Evolutionary conservation across 805 yeast species (phyloP).

Genomic region (Clavispora fructus): DNA sequence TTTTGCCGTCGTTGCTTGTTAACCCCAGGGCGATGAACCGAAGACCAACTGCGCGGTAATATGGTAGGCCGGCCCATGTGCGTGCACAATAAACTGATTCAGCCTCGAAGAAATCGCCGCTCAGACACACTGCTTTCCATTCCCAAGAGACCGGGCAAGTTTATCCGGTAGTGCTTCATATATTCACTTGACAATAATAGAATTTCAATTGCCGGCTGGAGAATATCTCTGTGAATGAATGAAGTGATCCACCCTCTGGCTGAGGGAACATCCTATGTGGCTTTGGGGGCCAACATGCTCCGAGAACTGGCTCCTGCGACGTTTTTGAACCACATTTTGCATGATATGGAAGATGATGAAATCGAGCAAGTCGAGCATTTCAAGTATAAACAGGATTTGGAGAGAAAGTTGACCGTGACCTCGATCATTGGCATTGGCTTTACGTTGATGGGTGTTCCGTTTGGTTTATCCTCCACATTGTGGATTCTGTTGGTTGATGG

Average conservation of each 20-base stretch:
- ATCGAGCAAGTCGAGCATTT: constrained; percentile 63
- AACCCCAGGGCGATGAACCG: neutral
- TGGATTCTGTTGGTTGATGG: constrained; percentile 71
- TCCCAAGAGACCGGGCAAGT: neutral
- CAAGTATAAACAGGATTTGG: constrained; percentile 67
- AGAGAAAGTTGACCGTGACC: constrained; percentile 60
- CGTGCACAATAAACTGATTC: constrained; percentile 9
- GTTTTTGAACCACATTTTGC: constrained; percentile 9
- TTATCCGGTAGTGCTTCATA: constrained; percentile 2
- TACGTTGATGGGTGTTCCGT: constrained; percentile 76
- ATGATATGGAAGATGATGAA: constrained; percentile 37
- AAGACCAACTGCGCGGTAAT: neutral
- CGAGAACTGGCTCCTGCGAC: constrained; percentile 16
- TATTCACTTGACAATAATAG: neutral
- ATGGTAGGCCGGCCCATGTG: constrained; percentile 10
- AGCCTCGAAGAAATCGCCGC: neutral
- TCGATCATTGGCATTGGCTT: constrained; percentile 77
- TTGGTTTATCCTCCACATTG: constrained; percentile 70
- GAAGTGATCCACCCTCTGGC: neutral
- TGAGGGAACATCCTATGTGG: constrained; percentile 6
- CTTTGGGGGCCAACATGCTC: constrained; percentile 8
- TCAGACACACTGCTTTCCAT: neutral
- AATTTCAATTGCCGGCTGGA: neutral
- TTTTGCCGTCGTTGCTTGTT: too few relatives aligned
- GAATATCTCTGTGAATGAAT: neutral